These are phyloP conservation scores for Lecanosticta acicola DNA, from an alignment of 2,329 filamentous ascomycete genomes.

Conservation along the genomic window DNA sequence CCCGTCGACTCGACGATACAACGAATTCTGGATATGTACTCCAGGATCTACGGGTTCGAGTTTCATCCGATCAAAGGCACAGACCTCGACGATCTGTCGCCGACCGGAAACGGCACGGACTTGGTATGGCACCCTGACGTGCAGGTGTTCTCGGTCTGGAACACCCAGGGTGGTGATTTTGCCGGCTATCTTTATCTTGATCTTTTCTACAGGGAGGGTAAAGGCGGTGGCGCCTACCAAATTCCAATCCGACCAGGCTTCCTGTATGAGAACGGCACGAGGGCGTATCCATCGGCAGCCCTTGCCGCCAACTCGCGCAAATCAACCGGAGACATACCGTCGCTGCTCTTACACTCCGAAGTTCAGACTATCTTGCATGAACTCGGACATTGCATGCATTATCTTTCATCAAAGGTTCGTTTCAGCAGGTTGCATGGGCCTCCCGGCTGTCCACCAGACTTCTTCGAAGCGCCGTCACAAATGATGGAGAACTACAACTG, in stretches of 20 bases:
- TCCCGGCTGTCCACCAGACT: conserved; percentile 44
- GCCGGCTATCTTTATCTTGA: conserved; percentile 15
- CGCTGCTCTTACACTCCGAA: conserved; percentile 52
- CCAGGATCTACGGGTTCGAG: conserved; percentile 8
- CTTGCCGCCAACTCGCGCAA: conserved; percentile 54
- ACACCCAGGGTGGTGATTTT: conserved; percentile 5
- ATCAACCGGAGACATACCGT: conserved; percentile 46
- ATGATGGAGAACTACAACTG: conserved; percentile 76
- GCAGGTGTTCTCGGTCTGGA: conserved; percentile 12
- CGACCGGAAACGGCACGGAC: conserved; percentile 13
- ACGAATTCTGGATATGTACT: conserved; percentile 11
- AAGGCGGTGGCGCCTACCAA: conserved; percentile 5
- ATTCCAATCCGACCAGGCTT: conserved; percentile 1
- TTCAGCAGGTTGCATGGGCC: conserved; percentile 66
- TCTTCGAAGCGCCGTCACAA: conserved; percentile 65
- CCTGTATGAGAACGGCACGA: not conserved
- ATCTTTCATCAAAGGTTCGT: conserved; percentile 56
- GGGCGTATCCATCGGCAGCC: conserved; percentile 51
- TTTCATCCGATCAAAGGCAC: conserved; percentile 43
- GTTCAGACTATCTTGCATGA: conserved; percentile 52
- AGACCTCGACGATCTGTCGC: conserved; percentile 54
- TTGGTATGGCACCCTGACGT: conserved; percentile 13
- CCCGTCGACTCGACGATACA: conserved; percentile 4
- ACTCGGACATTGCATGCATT: conserved; percentile 65
- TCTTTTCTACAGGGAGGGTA: conserved; percentile 7